phyloP scores from a whole-genome alignment of 768 basidiomycete species.

The Tricholomella constricta region DNA sequence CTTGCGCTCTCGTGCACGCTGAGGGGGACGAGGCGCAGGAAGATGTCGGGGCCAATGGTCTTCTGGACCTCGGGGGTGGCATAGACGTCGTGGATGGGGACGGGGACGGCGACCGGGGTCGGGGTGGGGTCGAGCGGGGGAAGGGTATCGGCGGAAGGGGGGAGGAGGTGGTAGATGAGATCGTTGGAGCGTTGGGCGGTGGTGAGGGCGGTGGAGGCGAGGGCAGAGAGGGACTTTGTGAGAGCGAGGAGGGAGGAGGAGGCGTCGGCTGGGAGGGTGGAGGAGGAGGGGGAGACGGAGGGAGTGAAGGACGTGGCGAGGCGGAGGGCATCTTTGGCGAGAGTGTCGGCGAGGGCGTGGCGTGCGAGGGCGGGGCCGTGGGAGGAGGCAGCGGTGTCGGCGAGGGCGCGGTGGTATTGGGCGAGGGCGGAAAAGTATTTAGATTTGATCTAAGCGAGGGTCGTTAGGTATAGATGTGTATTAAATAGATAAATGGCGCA shows the following conservation, averaged over 20 bases:
- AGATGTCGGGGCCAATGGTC: conserved; percentile 91
- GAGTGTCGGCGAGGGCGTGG: conserved; percentile 70
- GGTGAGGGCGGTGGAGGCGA: conserved; percentile 70
- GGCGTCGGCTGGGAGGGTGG: conserved; percentile 87
- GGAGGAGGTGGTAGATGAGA: conserved; percentile 92
- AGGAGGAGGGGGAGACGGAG: conserved; percentile 67
- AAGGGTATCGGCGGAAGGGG: conserved; percentile 78
- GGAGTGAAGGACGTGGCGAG: conserved; percentile 68
- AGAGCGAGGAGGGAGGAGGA: conserved; percentile 79
- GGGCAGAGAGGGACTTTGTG: conserved; percentile 77
- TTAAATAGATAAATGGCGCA: conserved; percentile 21
- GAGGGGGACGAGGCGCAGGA: conserved; percentile 83
- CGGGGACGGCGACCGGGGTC: conserved; percentile 66
- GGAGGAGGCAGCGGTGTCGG: conserved; percentile 73
- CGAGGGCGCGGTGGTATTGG: conserved; percentile 83
- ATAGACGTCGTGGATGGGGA: conserved; percentile 95
- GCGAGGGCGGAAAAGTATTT: conserved; percentile 87
- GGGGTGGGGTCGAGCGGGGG: conserved; percentile 79
- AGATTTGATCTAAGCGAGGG: conserved; percentile 76
- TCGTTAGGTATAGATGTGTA: not conserved
- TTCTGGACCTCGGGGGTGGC: conserved; percentile 89
- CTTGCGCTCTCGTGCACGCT: conserved; percentile 95
- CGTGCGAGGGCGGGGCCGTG: conserved; percentile 88
- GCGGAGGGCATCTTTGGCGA: conserved; percentile 83
- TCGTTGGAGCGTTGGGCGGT: conserved; percentile 87